These are phyloP conservation scores for Triangularia verruculosa DNA, from an alignment of 2,329 filamentous ascomycete species.

Conservation along the genomic window DNA sequence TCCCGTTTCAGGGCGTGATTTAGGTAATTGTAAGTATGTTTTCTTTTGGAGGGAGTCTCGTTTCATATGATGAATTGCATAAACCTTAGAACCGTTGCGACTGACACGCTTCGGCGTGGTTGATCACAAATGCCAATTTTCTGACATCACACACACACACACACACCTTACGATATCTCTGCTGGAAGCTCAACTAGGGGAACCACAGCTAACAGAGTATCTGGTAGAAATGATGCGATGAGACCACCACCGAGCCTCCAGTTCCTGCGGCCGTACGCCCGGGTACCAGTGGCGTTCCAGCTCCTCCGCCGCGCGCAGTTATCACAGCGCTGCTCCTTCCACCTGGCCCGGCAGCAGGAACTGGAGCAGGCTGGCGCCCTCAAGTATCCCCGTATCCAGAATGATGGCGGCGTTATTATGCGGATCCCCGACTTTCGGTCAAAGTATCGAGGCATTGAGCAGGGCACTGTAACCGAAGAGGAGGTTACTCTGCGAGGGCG, in stretches of 20 bases:
- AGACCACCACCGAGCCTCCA: slow-evolving; percentile 41
- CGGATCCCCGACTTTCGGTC: slow-evolving; percentile 38
- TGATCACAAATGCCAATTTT: slow-evolving; percentile 53
- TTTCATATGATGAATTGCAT: slow-evolving; percentile 48
- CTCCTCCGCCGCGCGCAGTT: slow-evolving; percentile 24
- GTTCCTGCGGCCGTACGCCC: slow-evolving; percentile 57
- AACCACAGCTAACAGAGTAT: slow-evolving; percentile 22
- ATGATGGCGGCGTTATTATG: slow-evolving; percentile 33
- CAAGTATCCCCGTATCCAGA: slow-evolving; percentile 53
- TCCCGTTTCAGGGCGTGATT: not conserved
- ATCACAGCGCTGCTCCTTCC: slow-evolving; percentile 51
- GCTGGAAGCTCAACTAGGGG: not conserved
- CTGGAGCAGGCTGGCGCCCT: slow-evolving; percentile 48
- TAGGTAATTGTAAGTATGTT: slow-evolving; percentile 20
- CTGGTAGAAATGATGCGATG: slow-evolving; percentile 38
- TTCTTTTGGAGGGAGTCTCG: not conserved
- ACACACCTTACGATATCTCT: not conserved
- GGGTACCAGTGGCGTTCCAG: slow-evolving; percentile 30
- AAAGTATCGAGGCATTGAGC: slow-evolving; percentile 32
- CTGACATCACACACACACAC: slow-evolving; percentile 35
- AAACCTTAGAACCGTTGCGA: slow-evolving; percentile 58
- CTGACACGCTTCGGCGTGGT: slow-evolving; percentile 49
- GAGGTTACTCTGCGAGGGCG: slow-evolving; percentile 50
- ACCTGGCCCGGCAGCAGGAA: slow-evolving; percentile 43
- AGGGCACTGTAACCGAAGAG: slow-evolving; percentile 25